Percentiles rank a stretch among this genome's conserved stretches.
phyloP scores from a whole-genome alignment of 2,329 filamentous ascomycete genomes.

The Dactylellina sp. region DNA sequence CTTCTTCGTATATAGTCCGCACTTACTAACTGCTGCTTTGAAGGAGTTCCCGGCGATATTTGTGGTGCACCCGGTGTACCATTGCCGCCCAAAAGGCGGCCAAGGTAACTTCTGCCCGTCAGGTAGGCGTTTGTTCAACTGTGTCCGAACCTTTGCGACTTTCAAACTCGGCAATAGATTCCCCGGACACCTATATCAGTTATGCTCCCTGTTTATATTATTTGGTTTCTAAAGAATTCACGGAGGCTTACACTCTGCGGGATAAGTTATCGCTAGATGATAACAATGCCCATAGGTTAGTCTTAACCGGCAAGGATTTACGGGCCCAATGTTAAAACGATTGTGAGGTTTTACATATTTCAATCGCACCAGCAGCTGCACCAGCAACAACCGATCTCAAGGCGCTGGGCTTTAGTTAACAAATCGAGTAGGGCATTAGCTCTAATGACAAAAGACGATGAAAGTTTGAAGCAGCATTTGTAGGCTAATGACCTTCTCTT shows the following conservation, averaged over 20 bases:
- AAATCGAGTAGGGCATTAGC: neutral
- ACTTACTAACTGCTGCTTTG: constrained; percentile 92
- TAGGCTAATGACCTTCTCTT: constrained; percentile 25
- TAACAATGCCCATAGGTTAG: neutral
- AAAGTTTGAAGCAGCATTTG: neutral
- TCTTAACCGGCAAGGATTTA: neutral
- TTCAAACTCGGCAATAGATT: constrained; percentile 62
- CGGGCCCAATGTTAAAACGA: constrained; percentile 57
- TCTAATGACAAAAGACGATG: neutral
- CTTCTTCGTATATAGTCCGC: too few species aligned
- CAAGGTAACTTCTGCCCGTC: constrained; percentile 89
- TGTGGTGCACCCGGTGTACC: constrained; percentile 98
- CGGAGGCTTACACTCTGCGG: constrained; percentile 80
- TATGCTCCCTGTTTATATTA: constrained; percentile 44
- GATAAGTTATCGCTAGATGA: constrained; percentile 82
- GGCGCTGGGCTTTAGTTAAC: constrained; percentile 38
- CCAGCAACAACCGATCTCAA: constrained; percentile 49
- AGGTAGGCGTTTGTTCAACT: constrained; percentile 86
- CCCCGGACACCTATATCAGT: neutral
- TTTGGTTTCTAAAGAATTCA: constrained; percentile 22
- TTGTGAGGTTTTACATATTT: constrained; percentile 76
- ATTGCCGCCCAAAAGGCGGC: constrained; percentile 91
- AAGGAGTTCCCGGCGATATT: constrained; percentile 95
- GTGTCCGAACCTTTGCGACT: constrained; percentile 90
- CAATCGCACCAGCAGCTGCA: constrained; percentile 90